phyloP scores from a whole-genome alignment of 768 basidiomycete genomes.

The Antrodiella citrinella region DNA sequence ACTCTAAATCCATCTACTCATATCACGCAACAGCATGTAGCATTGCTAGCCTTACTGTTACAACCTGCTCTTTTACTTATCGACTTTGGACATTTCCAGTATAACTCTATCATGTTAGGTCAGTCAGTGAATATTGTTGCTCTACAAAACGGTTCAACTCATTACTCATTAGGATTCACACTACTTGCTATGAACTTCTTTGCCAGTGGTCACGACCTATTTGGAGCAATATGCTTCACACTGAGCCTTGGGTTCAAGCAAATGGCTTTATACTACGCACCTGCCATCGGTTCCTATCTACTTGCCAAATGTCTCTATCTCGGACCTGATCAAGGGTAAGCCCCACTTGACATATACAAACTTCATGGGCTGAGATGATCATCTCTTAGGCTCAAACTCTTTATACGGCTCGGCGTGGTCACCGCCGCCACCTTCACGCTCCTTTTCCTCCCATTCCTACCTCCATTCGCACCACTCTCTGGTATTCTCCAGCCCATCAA shows the following conservation, averaged over 20 bases:
- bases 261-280: conserved; percentile 92
- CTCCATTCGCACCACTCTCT: conserved; percentile 41
- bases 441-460: conserved; percentile 76
- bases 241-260: conserved; percentile 90
- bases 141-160: neutral
- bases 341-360: neutral
- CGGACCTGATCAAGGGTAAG: conserved; percentile 64
- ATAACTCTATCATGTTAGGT: conserved; percentile 93
- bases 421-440: conserved; percentile 57
- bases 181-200: conserved; percentile 66
- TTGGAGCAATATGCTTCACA: conserved; percentile 76
- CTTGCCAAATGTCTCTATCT: conserved; percentile 84
- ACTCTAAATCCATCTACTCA: neutral
- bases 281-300: conserved; percentile 85
- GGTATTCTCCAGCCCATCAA: conserved; percentile 55
- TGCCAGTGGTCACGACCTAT: conserved; percentile 55
- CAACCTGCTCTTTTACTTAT: conserved; percentile 81
- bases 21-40: conserved; percentile 40
- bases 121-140: neutral
- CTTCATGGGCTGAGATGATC: neutral
- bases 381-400: conserved; percentile 33
- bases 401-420: conserved; percentile 55
- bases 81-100: conserved; percentile 94
- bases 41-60: conserved; percentile 63
- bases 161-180: conserved; percentile 45